phyloP scores from a whole-genome alignment of 225 moss, liverwort and hornwort genomes.

The Rhytidiadelphus loreus region DNA sequence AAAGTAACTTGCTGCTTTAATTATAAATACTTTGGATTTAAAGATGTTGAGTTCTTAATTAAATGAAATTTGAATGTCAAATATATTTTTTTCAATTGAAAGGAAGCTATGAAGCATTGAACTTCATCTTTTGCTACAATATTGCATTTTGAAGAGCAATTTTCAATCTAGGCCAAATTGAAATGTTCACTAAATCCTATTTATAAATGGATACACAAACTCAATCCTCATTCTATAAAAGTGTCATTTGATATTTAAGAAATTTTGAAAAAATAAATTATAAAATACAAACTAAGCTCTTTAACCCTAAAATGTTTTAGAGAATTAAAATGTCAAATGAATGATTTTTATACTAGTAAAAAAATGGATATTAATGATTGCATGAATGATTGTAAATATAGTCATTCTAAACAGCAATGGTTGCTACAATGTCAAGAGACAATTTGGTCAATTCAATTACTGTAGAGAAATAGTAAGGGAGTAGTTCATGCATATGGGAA shows the following conservation, averaged over 20 bases:
- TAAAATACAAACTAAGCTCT: background rate
- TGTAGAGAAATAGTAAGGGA: background rate
- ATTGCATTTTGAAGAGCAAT: background rate
- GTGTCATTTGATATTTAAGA: background rate
- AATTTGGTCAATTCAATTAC: background rate
- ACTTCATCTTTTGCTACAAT: background rate
- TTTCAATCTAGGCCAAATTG: background rate
- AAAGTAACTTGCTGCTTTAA: background rate
- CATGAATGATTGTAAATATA: background rate
- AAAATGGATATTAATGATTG: background rate
- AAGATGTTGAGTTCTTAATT: background rate
- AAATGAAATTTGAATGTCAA: background rate
- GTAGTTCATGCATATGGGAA: rapidly evolving
- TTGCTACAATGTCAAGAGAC: background rate
- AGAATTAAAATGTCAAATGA: background rate
- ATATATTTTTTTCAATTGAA: background rate
- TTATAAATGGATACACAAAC: background rate
- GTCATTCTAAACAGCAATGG: background rate
- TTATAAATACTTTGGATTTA: background rate
- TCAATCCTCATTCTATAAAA: background rate
- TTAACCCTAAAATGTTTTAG: background rate
- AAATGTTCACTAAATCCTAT: background rate
- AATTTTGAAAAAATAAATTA: background rate
- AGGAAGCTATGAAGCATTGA: too few relatives aligned
- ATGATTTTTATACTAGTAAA: background rate